Conservation (phyloP, 1,284 basidiomycete species). For the Phlebopus sp. region DNA sequence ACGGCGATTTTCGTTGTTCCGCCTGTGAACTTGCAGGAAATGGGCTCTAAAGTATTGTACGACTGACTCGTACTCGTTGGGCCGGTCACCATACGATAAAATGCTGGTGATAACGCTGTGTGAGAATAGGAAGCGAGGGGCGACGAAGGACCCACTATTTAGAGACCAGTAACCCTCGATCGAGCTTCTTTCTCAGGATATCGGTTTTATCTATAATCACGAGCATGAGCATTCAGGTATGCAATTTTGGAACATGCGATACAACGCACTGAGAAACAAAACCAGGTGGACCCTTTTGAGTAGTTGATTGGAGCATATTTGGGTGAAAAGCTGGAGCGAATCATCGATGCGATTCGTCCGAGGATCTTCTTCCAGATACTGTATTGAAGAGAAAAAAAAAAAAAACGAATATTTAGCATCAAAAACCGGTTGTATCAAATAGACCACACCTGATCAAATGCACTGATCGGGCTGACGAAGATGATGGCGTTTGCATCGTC, state of each 20-base stretch:
- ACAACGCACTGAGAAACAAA: slow-evolving; percentile 66
- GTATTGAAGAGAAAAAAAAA: too few species aligned
- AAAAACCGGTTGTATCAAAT: neutral
- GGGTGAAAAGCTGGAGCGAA: slow-evolving; percentile 77
- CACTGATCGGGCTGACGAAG: slow-evolving; percentile 82
- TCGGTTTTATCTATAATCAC: slow-evolving; percentile 66
- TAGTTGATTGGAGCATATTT: slow-evolving; percentile 77
- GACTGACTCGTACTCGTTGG: slow-evolving; percentile 76
- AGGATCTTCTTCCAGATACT: slow-evolving; percentile 83
- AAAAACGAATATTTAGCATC: neutral
- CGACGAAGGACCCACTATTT: slow-evolving; percentile 63
- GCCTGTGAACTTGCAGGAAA: slow-evolving; percentile 75
- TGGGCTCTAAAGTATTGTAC: slow-evolving; percentile 82
- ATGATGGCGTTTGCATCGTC: slow-evolving; percentile 85
- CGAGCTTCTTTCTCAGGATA: slow-evolving; percentile 66
- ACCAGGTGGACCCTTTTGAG: slow-evolving; percentile 77
- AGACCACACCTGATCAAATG: slow-evolving; percentile 70
- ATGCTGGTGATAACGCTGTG: slow-evolving; percentile 48
- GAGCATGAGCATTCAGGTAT: slow-evolving; percentile 9
- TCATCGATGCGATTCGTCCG: slow-evolving; percentile 80
- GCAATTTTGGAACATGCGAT: slow-evolving; percentile 1
- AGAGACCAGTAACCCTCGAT: slow-evolving; percentile 60
- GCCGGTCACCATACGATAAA: slow-evolving; percentile 74
- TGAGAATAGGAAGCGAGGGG: slow-evolving; percentile 8
- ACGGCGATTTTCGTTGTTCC: slow-evolving; percentile 73